These are phyloP conservation scores for Paramecium sonneborni DNA, from an alignment of 73 alveolate species.

Conservation along the genomic window DNA sequence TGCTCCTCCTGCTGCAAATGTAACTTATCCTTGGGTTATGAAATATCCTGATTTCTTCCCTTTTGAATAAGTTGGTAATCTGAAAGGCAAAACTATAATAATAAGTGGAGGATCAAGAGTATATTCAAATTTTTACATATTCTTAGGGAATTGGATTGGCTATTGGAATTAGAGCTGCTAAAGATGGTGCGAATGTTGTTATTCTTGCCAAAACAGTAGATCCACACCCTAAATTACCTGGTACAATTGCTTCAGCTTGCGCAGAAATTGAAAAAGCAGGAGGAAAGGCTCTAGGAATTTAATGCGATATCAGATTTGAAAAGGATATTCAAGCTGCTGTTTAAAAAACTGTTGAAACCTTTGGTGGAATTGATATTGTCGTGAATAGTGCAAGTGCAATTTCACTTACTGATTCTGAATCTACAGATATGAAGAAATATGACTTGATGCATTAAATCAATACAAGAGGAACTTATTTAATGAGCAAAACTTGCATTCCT, in stretches of 20 bases:
- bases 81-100: conserved; percentile 85
- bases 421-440: conserved; percentile 79
- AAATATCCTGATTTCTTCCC: conserved; percentile 17
- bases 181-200: conserved; percentile 91
- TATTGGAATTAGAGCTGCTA: conserved; percentile 85
- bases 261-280: conserved; percentile 85
- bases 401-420: conserved; percentile 70
- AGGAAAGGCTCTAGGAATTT: conserved; percentile 79
- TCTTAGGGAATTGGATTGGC: conserved; percentile 83
- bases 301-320: conserved; percentile 90
- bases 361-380: conserved; percentile 89
- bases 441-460: conserved; percentile 80
- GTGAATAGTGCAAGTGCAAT: conserved; percentile 90
- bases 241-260: conserved; percentile 91
- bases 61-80: conserved; percentile 62
- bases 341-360: conserved; percentile 75
- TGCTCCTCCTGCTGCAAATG: conserved; percentile 13
- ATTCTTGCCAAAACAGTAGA: conserved; percentile 89
- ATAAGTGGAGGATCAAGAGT: conserved; percentile 92
- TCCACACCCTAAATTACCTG: conserved; percentile 80
- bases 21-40: conserved; percentile 51
- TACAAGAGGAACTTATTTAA: conserved; percentile 84
- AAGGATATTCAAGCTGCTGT: conserved; percentile 82
- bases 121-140: background rate
- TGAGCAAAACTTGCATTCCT: conserved; percentile 81